Conservation (phyloP, 73 alveolate species). For the Tetrahymena malaccensis region DNA sequence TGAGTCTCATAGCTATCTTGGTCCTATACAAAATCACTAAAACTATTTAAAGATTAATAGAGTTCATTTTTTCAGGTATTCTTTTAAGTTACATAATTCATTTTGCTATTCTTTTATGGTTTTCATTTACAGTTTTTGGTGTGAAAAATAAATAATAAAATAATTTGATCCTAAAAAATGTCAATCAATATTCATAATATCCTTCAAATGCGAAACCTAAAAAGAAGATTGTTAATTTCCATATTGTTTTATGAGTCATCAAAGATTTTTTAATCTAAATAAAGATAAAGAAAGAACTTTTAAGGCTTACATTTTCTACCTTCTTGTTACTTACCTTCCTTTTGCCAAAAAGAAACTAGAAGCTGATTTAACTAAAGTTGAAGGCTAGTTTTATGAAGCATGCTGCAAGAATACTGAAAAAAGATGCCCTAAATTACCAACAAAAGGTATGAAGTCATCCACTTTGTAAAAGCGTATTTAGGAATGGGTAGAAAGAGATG, state of each 20-base stretch:
- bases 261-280: not conserved
- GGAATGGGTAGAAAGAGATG: constrained; percentile 38
- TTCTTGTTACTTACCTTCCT: not conserved
- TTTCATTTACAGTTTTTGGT: not conserved
- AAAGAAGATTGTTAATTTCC: too few species aligned
- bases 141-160: not conserved
- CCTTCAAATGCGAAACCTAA: not conserved
- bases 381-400: not conserved
- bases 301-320: not conserved
- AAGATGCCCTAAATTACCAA: not conserved
- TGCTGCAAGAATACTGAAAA: not conserved
- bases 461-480: not conserved
- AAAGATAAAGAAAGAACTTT: not conserved
- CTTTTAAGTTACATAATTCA: not conserved
- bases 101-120: not conserved
- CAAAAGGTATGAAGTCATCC: not conserved
- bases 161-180: too few species aligned
- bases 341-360: not conserved
- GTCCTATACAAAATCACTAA: not conserved
- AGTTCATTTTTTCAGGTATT: not conserved
- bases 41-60: not conserved
- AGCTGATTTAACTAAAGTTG: not conserved
- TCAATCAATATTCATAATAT: not conserved
- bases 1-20: not conserved
- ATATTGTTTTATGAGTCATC: too few species aligned